These are phyloP conservation scores for Fonsecaea pedrosoi DNA, from an alignment of 2,329 filamentous ascomycete genomes.

Conservation along the genomic window DNA sequence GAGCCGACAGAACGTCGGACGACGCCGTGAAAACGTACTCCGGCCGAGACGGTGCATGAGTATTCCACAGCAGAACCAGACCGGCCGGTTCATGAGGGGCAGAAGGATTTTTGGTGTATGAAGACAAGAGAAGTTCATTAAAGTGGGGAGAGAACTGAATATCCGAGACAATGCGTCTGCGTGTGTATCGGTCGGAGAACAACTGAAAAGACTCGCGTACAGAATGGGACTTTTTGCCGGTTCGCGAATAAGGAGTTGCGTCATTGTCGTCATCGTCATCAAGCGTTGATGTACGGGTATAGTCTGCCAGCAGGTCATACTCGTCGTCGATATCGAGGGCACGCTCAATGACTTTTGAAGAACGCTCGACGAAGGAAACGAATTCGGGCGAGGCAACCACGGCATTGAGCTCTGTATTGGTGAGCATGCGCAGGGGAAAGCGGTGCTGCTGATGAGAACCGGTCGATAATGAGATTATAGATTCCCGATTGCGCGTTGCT, in stretches of 20 bases:
- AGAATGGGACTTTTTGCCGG: slow-evolving; percentile 38
- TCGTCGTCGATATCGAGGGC: slow-evolving; percentile 86
- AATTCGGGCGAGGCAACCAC: slow-evolving; percentile 94
- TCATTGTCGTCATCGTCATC: slow-evolving; percentile 69
- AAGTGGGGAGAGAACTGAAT: slow-evolving; percentile 91
- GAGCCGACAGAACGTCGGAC: slow-evolving; percentile 91
- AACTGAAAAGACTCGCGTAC: slow-evolving; percentile 87
- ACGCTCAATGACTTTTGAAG: slow-evolving; percentile 95
- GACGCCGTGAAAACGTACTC: slow-evolving; percentile 98
- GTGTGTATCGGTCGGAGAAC: slow-evolving; percentile 93
- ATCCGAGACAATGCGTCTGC: slow-evolving; percentile 95
- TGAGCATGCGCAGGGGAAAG: slow-evolving; percentile 81
- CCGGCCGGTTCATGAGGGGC: slow-evolving; percentile 93
- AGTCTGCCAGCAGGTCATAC: slow-evolving; percentile 95
- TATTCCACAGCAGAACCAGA: slow-evolving; percentile 94
- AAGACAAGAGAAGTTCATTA: slow-evolving; percentile 87
- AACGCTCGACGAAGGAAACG: slow-evolving; percentile 90
- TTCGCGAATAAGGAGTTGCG: slow-evolving; percentile 50
- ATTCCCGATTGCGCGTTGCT: slow-evolving; percentile 60
- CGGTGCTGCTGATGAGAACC: slow-evolving; percentile 55
- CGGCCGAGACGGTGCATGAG: slow-evolving; percentile 89
- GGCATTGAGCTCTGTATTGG: slow-evolving; percentile 82
- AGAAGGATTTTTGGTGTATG: slow-evolving; percentile 96
- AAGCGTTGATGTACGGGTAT: slow-evolving; percentile 76
- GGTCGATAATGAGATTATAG: slow-evolving; percentile 50